These are phyloP conservation scores for Chionographis japonica DNA, from an alignment of 106 monocot species.

Conservation along the genomic window DNA sequence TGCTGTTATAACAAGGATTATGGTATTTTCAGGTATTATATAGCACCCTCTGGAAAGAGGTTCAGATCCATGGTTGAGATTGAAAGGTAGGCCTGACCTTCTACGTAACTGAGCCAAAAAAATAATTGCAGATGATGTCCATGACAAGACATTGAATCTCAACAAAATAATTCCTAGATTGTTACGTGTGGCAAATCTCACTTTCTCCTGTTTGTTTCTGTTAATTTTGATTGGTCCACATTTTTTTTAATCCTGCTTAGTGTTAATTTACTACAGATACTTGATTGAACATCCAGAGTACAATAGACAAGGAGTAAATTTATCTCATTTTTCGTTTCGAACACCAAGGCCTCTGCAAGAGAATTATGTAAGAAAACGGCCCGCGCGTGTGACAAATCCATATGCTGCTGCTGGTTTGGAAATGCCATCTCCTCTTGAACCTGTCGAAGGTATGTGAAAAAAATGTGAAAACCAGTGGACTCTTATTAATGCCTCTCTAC, in stretches of 20 bases:
- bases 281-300: constrained; percentile 55
- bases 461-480: not conserved
- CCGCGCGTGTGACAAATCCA: constrained; percentile 7
- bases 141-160: no score
- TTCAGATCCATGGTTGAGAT: constrained; percentile 75
- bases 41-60: constrained; percentile 65
- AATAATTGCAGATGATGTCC: no score
- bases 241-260: no score
- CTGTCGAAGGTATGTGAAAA: constrained; percentile 25
- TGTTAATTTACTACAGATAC: constrained; percentile 29
- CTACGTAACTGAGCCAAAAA: no score
- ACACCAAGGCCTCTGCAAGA: constrained; percentile 70
- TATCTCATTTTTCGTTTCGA: constrained; percentile 69
- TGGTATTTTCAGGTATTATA: constrained; percentile 59
- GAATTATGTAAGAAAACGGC: constrained; percentile 67
- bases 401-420: constrained; percentile 6
- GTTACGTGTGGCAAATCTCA: no score
- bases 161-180: no score
- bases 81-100: constrained; percentile 39
- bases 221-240: no score
- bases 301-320: constrained; percentile 31
- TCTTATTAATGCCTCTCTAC: no score
- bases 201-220: no score
- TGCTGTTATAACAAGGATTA: not conserved
- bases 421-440: constrained; percentile 21